Conservation (phyloP, 2,329 filamentous ascomycete species). For the Fusarium albosuccineum region DNA sequence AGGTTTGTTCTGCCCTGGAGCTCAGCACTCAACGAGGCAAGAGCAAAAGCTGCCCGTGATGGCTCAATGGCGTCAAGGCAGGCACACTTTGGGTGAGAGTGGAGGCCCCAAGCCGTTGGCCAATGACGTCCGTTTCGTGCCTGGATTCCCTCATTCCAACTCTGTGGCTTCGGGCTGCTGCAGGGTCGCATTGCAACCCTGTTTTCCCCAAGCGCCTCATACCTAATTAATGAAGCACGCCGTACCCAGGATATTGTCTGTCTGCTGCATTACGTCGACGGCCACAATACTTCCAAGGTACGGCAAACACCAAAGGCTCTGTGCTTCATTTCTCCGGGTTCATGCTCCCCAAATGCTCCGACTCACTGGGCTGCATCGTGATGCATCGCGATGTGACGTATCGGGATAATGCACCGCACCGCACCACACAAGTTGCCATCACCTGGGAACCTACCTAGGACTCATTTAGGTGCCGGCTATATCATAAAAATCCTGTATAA, state of each 20-base stretch:
- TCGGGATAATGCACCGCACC: constrained; percentile 8
- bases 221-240: constrained; percentile 26
- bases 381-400: constrained; percentile 31
- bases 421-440: no score
- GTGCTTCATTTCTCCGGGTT: constrained; percentile 9
- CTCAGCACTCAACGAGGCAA: background rate
- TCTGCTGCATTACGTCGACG: constrained; percentile 24
- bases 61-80: constrained; percentile 37
- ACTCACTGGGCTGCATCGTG: constrained; percentile 12
- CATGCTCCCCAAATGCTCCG: constrained; percentile 15
- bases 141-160: constrained; percentile 26
- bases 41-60: background rate
- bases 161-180: constrained; percentile 22
- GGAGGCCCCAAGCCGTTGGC: constrained; percentile 7
- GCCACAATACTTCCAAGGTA: constrained; percentile 32
- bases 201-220: constrained; percentile 15
- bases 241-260: constrained; percentile 17
- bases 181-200: constrained; percentile 38
- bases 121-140: constrained; percentile 33
- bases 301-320: constrained; percentile 14
- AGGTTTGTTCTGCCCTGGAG: constrained; percentile 31
- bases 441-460: no score
- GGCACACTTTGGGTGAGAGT: constrained; percentile 9
- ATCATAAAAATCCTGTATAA: no score
- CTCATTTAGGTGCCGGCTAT: no score